Percentiles rank a stretch among this genome's conserved stretches.
phyloP scores from a whole-genome alignment of 495 filamentous ascomycete species.

The Neurospora intermedia region DNA sequence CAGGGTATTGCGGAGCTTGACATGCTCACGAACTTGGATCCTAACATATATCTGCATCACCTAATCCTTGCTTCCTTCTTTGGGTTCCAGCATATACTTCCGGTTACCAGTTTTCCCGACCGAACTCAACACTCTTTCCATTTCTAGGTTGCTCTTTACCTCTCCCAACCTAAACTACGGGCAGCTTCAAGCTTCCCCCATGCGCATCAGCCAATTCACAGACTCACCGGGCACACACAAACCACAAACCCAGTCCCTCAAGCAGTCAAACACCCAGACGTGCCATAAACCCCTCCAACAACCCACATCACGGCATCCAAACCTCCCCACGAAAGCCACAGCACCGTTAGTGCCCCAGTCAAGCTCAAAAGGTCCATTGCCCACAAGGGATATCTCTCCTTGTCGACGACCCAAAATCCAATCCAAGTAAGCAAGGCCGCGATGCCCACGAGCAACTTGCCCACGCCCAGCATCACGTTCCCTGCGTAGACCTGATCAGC shows the following conservation, averaged over 20 bases:
- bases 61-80: not conserved
- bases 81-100: not conserved
- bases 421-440: not conserved
- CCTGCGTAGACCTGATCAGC: not conserved
- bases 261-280: not conserved
- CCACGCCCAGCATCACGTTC: not conserved
- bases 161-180: not conserved
- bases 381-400: not conserved
- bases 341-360: not conserved
- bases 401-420: not conserved
- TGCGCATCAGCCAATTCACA: no score
- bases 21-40: not conserved
- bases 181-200: not conserved
- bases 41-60: not conserved
- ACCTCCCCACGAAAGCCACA: not conserved
- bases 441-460: not conserved
- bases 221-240: no score
- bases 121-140: not conserved
- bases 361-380: not conserved
- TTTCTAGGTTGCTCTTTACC: not conserved
- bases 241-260: not conserved
- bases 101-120: not conserved
- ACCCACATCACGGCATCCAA: not conserved
- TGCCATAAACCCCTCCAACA: constrained; percentile 19
- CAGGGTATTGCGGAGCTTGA: not conserved